A percentile compares a stretch with the other conserved stretches of the same genome.
phyloP scores from a whole-genome alignment of 1,284 basidiomycete species.

The Ceratobasidium sp. region DNA sequence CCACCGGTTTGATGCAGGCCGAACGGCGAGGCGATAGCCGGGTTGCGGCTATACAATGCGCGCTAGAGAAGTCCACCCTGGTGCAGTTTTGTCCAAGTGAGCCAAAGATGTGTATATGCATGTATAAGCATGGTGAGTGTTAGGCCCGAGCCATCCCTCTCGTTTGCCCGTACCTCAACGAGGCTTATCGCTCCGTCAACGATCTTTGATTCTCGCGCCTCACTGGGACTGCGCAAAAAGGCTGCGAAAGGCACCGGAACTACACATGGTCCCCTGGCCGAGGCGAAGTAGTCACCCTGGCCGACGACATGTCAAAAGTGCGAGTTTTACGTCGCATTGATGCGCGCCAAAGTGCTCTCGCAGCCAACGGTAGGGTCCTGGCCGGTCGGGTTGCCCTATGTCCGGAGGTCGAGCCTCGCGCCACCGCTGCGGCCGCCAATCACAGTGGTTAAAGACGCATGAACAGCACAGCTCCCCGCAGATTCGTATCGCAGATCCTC shows the following conservation, averaged over 20 bases:
- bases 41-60: too few species aligned
- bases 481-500: slow-evolving; percentile 1
- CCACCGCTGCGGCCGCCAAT: background rate
- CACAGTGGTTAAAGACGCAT: background rate
- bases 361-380: background rate
- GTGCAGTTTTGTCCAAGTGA: too few species aligned
- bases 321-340: background rate
- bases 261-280: background rate
- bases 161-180: too few species aligned
- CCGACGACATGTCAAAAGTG: slow-evolving; percentile 5
- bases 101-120: too few species aligned
- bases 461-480: background rate
- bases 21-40: too few species aligned
- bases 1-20: too few species aligned
- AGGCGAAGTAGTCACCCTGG: background rate
- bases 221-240: too few species aligned
- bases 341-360: background rate
- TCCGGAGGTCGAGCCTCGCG: background rate
- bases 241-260: background rate
- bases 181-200: too few species aligned
- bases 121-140: too few species aligned
- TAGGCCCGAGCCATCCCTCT: too few species aligned
- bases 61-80: too few species aligned
- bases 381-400: background rate
- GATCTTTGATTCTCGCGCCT: too few species aligned